Base-by-base conservation (phyloP, 257 asterid genomes). In the Fraxinus cuspidata region DNA sequence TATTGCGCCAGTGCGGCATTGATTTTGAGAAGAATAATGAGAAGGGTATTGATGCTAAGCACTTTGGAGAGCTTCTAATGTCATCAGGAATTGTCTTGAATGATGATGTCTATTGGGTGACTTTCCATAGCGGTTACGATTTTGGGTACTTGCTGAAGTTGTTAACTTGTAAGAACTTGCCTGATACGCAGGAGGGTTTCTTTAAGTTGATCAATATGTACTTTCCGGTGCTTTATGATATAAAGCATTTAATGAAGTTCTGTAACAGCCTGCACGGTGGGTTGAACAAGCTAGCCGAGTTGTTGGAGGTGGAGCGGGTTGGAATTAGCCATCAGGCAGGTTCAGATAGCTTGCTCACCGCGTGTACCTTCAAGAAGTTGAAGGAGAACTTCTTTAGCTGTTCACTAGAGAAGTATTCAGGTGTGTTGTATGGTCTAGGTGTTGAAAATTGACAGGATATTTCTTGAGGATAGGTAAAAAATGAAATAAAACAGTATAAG, bases 391-490 rank as follows among this genome's bases (percentile, higher is more conserved):
- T 71, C 58, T 38, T 71, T 51, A 21, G 32, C 35, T n/a, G 63
- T 51, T 23, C 58, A 21, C 28, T 51, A 7, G 74, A 71, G 21
- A 71, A 51, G 74, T 71, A 71, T 12, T 15, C 63, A 0, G 63
- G 74, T 5, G 74, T 71, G 16, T 40, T 71, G 23, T 42, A 71
- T 4, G 60, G 74, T 40, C 74, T 71, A 10, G 74, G 63, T 40
- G n/a, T 51, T 12, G 74, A 71, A 15, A 51, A 23, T 23, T 83
- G 85, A 58, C 79, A 73, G 47, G 35, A 72, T 44, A 74, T 37
- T 51, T 65, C 77, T 42, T 31, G 60, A 68, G 40, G 72, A 18
- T 27, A 58, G 51, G 37, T 3, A 1, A 21, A 63, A 63, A 35
- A 60, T 0, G 12, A 70, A 70, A 25, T 21, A 53, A 29, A 75